Base-by-base conservation (phyloP, 257 asterid genomes). In the Pogostemon cablin region DNA sequence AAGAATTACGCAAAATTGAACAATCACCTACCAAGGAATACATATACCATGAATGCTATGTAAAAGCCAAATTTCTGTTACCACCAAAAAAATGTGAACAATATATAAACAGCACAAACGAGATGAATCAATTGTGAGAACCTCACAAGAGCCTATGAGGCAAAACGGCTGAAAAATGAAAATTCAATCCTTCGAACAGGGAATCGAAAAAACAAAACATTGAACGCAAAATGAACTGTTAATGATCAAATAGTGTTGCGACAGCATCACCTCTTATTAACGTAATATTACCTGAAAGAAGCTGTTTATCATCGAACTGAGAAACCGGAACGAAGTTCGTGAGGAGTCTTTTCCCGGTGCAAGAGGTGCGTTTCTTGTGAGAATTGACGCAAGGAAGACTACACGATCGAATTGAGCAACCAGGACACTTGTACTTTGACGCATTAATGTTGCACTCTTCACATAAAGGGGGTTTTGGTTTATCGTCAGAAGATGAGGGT, bases 351-450 rank as follows among this genome's bases (percentile, higher is more conserved):
- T 87, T 89, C 12, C 98, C 98, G 9, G 82, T 86, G 81, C 96
- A 93, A 47, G 78, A 69, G 56, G 92, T 87, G 50, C 93, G 96
- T 67, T 79, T 76, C 80, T 93, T 93, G 86, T 93, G 99, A 68
- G 96, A 81, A 77, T 87, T 89, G 72, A 93, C 95, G 75, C 99
- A 93, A 9, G 86, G 79, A 72, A 93, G 96, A 83, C 99, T 87
- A 65, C 99, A 93, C 5, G 97, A 70, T 64, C 99, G 97, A 15
- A 81, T 25, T 7, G 86, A 85, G 85, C 99, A 93, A 2, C 91
- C 95, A 5, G 97, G 99, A 77, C 99, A 93, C 71, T 87, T 91
- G 88, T 93, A 93, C 76, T 86, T 91, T 44, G 93, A 89, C 34
- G 91, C 76, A 12, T 89, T 85, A 34, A 49, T 46, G 46, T 84